Percentiles rank a stretch among this genome's conserved stretches.
Conservation (phyloP, 257 asterid species). For the Rubia yunnanensis region DNA sequence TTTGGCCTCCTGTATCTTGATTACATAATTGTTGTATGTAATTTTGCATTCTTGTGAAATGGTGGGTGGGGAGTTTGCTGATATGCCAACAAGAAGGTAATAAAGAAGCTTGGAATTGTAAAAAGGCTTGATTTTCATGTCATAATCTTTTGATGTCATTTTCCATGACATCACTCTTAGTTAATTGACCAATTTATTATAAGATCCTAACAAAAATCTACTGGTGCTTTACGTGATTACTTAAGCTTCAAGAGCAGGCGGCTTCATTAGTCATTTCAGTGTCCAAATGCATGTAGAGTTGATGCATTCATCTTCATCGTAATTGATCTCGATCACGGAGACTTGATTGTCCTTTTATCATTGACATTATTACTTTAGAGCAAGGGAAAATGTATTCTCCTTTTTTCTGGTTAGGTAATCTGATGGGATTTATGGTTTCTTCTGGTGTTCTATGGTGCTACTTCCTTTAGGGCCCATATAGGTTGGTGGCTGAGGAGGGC, state of each 20-base stretch:
- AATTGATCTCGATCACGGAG: neutral
- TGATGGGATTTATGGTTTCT: neutral
- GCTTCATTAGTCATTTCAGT: neutral
- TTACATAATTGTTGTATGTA: neutral
- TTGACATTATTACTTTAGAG: neutral
- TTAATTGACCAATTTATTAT: neutral
- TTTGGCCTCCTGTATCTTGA: neutral
- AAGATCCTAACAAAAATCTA: neutral
- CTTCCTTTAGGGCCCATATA: slow-evolving; percentile 76
- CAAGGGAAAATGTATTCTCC: neutral
- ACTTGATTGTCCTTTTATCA: slow-evolving; percentile 4
- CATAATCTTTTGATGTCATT: neutral
- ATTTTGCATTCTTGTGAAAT: neutral
- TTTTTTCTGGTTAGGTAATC: neutral
- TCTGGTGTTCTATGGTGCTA: slow-evolving; percentile 22
- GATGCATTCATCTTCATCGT: neutral
- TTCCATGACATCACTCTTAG: neutral
- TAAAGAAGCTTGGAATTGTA: neutral
- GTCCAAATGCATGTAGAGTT: neutral
- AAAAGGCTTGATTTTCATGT: neutral
- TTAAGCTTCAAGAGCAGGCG: neutral
- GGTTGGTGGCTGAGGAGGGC: slow-evolving; percentile 96
- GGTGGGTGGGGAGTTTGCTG: neutral
- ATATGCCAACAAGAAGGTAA: neutral
- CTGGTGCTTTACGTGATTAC: neutral